Conservation (phyloP, 1,284 basidiomycete species). For the Rhodotorula glutinis region DNA sequence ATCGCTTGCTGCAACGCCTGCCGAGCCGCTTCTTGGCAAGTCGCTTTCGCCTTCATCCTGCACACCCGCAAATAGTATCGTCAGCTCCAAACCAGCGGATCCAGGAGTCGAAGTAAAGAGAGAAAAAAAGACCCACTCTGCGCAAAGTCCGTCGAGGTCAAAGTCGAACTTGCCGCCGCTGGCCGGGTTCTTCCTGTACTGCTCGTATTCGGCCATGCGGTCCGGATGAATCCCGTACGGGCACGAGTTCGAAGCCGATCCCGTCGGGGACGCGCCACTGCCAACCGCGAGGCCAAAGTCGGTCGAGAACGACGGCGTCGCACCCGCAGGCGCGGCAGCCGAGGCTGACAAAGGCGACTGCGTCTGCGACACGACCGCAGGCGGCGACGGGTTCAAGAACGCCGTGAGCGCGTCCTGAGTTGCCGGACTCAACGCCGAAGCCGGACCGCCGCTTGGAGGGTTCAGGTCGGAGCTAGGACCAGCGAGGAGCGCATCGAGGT, state of each 20-base stretch:
- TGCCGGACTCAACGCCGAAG: background rate
- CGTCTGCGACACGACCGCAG: constrained; percentile 1
- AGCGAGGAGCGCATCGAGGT: constrained; percentile 28
- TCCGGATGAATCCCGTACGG: no score
- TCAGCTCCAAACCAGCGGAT: no score
- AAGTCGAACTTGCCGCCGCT: constrained; percentile 31
- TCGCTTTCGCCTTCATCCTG: constrained; percentile 39
- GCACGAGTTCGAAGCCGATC: no score
- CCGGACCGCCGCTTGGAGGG: background rate
- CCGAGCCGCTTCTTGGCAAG: constrained; percentile 38
- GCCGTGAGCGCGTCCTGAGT: background rate
- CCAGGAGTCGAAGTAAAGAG: no score
- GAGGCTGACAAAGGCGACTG: background rate
- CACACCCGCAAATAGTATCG: no score
- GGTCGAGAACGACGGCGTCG: constrained; percentile 1
- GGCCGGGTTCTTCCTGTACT: no score
- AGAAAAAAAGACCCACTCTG: constrained; percentile 20
- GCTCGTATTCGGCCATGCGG: no score
- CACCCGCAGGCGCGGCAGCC: no score
- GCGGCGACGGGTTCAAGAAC: constrained; percentile 2
- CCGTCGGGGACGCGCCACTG: background rate
- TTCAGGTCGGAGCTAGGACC: background rate
- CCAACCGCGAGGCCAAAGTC: background rate
- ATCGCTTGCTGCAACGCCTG: constrained; percentile 31
- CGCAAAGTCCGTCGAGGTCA: constrained; percentile 37